Conservation (phyloP, 495 filamentous ascomycete species). For the Penicillium mononematosum region DNA sequence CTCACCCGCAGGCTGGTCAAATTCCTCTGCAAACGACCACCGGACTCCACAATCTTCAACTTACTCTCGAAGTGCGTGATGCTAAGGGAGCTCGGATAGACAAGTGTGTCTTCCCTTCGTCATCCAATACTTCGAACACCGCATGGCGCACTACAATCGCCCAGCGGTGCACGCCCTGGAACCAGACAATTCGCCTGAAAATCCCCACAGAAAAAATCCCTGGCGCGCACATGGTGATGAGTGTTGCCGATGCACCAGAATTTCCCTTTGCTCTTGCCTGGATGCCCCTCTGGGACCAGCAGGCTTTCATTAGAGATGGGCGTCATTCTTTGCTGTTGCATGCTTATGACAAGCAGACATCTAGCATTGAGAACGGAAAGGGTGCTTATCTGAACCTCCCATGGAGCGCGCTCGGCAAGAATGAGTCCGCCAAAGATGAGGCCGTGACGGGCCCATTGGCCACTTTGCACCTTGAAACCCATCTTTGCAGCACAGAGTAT, state of each 20-base stretch:
- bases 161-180: constrained; percentile 76
- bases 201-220: constrained; percentile 79
- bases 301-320: constrained; percentile 88
- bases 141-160: constrained; percentile 86
- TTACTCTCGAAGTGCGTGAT: constrained; percentile 84
- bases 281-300: constrained; percentile 90
- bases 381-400: constrained; percentile 84
- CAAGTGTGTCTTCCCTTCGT: constrained; percentile 81
- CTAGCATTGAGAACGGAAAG: constrained; percentile 55
- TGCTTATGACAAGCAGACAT: constrained; percentile 84
- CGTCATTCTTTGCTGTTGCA: constrained; percentile 80
- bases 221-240: constrained; percentile 84
- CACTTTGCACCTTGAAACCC: constrained; percentile 74
- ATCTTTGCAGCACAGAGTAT: constrained; percentile 92
- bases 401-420: constrained; percentile 67
- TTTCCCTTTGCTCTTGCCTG: constrained; percentile 87
- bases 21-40: constrained; percentile 61
- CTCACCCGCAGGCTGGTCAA: constrained; percentile 74
- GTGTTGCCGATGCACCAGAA: constrained; percentile 76
- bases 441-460: constrained; percentile 72
- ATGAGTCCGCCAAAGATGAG: constrained; percentile 68
- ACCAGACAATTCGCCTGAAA: constrained; percentile 79
- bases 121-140: constrained; percentile 69
- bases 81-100: constrained; percentile 77
- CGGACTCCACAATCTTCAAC: constrained; percentile 72